Evolutionary conservation across 2,329 filamentous ascomycete species (phyloP).

Genomic region (Albophoma yamanashiensis): DNA sequence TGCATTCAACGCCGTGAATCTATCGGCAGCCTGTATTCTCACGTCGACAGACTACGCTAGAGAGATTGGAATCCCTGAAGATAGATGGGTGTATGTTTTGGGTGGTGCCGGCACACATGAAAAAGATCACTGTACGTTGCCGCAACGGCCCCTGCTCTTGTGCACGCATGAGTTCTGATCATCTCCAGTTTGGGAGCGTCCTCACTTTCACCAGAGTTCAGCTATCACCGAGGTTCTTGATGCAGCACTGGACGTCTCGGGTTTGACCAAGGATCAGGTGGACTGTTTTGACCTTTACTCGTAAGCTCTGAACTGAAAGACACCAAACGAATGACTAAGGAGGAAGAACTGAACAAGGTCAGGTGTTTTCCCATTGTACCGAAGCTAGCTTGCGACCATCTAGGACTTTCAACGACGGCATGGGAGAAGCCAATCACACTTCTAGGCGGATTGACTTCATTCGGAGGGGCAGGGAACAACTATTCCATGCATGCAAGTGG

Average conservation of each 20-base stretch:
- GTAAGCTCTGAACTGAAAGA: slow-evolving; percentile 14
- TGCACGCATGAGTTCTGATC: background rate
- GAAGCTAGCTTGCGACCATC: slow-evolving; percentile 51
- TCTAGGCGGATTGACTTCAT: slow-evolving; percentile 55
- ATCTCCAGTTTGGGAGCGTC: slow-evolving; percentile 47
- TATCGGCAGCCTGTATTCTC: slow-evolving; percentile 49
- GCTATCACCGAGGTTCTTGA: slow-evolving; percentile 48
- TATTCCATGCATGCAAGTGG: slow-evolving; percentile 54
- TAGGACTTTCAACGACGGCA: slow-evolving; percentile 37
- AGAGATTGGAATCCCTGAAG: slow-evolving; percentile 40
- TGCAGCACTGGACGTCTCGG: slow-evolving; percentile 35
- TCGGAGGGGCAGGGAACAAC: slow-evolving; percentile 61
- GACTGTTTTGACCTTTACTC: slow-evolving; percentile 56
- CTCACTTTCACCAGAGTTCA: slow-evolving; percentile 45
- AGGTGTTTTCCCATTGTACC: slow-evolving; percentile 62
- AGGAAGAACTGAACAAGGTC: background rate
- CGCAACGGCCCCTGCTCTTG: no score
- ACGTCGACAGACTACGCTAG: slow-evolving; percentile 45
- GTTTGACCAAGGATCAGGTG: slow-evolving; percentile 37
- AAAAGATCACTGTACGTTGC: slow-evolving; percentile 33
- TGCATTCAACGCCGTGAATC: slow-evolving; percentile 58
- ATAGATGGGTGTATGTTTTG: slow-evolving; percentile 53
- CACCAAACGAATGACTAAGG: background rate
- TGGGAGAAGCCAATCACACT: slow-evolving; percentile 44
- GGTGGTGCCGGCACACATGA: slow-evolving; percentile 54